Evolutionary conservation across 2,329 filamentous ascomycete genomes (phyloP), one percentile per base, ranked within the genome.

Genomic region (Cladosporium sp.): DNA sequence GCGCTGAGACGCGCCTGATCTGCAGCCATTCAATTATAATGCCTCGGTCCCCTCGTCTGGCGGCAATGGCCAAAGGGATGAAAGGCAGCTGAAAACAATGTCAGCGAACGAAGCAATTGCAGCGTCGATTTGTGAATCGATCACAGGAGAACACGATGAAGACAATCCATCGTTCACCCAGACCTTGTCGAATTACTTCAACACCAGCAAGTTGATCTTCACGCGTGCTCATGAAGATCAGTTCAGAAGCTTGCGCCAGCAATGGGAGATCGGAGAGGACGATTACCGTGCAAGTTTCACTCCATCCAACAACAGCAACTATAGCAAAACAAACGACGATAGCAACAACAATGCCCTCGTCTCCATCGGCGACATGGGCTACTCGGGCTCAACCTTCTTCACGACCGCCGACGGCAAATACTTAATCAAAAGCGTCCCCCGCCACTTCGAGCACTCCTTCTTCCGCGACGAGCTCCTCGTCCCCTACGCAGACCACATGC

Each of bases 351-450:
- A 19, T 14, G 66, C 72, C 0, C 69, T 88, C 32, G 68, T 77
- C 2, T 67, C 82, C 1, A 77, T 85, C 55, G 85, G 83, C 1
- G 84, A 88, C 62, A 74, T 89, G 68, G 86, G 86, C 2, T 87
- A 86, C 64, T 87, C 83, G 28, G 86, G 86, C 45, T 88, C 85
- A 70, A 87, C 85, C 0, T 89, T 89, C 69, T 88, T 87, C 68
- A 78, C 76, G 4, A 89, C 86, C 0, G 68, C 73, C 3, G 80
- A 89, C 59, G 75, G 74, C n/a, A 80, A 79, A 58, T 89, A 81
- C 62, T 76, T 89, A 8, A 74, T 89, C 63, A 90, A 89, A 63
- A 86, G 83, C 1, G 71, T 90, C 1, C 85, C 86, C 0, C 77
- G 85, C 1, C 74, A 77, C 32, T 87, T 86, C 57, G 86, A 89